Evolutionary conservation across 768 basidiomycete genomes (phyloP).

Genomic region (Calocybe cyanea): DNA sequence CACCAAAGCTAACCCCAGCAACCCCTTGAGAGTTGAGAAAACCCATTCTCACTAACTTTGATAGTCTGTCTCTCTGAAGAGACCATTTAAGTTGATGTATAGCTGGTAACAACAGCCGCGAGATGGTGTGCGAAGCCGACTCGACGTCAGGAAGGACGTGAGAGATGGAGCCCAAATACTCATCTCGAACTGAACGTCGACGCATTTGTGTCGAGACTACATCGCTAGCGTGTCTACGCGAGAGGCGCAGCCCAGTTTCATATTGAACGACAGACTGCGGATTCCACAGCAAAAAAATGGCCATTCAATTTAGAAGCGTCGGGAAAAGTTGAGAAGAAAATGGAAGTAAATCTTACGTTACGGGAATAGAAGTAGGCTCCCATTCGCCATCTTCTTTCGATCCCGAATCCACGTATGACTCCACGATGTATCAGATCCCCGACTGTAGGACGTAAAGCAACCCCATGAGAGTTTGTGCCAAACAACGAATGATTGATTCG

Average conservation of each 20-base stretch:
- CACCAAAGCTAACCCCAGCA: conserved; percentile 34
- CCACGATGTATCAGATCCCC: conserved; percentile 65
- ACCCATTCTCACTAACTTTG: conserved; percentile 51
- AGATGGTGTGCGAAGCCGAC: conserved; percentile 50
- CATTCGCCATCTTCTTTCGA: conserved; percentile 63
- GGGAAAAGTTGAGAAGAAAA: neutral
- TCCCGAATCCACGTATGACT: conserved; percentile 63
- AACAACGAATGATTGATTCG: conserved; percentile 65
- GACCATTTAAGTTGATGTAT: conserved; percentile 72
- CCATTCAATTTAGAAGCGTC: conserved; percentile 8
- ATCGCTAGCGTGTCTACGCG: conserved; percentile 49
- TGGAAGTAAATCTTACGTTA: conserved; percentile 37
- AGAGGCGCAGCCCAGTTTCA: conserved; percentile 50
- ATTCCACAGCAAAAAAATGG: neutral
- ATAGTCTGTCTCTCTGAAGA: conserved; percentile 57
- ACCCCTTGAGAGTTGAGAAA: conserved; percentile 21
- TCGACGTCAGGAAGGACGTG: conserved; percentile 65
- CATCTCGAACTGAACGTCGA: conserved; percentile 35
- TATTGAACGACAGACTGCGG: conserved; percentile 65
- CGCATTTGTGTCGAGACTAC: conserved; percentile 53
- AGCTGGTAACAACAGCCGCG: conserved; percentile 58
- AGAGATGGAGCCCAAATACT: conserved; percentile 39
- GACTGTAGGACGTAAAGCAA: conserved; percentile 58
- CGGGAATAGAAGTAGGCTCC: conserved; percentile 64
- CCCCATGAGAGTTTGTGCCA: conserved; percentile 50